Base-by-base conservation (phyloP, 1,284 basidiomycete species). In the Sanghuangporus baumii region DNA sequence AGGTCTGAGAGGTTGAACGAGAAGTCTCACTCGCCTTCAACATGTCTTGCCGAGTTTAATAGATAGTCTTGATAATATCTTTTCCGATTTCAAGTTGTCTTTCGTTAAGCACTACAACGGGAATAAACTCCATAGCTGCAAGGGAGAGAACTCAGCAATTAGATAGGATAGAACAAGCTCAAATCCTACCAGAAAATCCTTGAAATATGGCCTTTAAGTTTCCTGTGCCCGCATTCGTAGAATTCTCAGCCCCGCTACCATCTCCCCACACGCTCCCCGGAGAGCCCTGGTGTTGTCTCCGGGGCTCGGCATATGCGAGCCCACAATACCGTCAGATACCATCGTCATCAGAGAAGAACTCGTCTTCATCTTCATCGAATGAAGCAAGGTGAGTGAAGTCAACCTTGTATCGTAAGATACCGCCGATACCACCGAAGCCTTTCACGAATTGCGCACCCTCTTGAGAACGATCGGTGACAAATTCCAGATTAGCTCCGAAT, bases 361-460 rank as follows among this genome's bases (percentile, higher is more conserved):
- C 85, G 76, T 93, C 90, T 64, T 89, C 86, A 38, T 89, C 87
- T 57, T 91, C 91, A 68, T 93, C 92, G 40, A 86, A 72, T 52
- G 82, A 79, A 40, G 82, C 79, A 55, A 96, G 79, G 74, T 90
- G 91, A 67, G 83, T 84, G 76, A 98, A 93, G 76, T 95, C 94
- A 68, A 97, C 94, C 80, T 97, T 96, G 86, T 97, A 98, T 63
- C 95, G 86, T 66, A 98, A 79, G 64, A 98, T 80, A 38, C 96
- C 96, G 54, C 96, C 96, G 68, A 99, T 97, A 40, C 96, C 96
- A 78, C 96, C 96, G 71, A 99, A 99, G 57, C 96, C 97, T 75
- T 96, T 96, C 71, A 97, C 95, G 80, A 98, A 99, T 76, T 99
- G 97, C 51, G 93, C 93, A 38, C 96, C 96, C 74, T 99, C 96